Percentiles rank a stretch among this genome's conserved stretches.
Conservation (phyloP, 148 eudicot genomes). For the Cornus suecica region DNA sequence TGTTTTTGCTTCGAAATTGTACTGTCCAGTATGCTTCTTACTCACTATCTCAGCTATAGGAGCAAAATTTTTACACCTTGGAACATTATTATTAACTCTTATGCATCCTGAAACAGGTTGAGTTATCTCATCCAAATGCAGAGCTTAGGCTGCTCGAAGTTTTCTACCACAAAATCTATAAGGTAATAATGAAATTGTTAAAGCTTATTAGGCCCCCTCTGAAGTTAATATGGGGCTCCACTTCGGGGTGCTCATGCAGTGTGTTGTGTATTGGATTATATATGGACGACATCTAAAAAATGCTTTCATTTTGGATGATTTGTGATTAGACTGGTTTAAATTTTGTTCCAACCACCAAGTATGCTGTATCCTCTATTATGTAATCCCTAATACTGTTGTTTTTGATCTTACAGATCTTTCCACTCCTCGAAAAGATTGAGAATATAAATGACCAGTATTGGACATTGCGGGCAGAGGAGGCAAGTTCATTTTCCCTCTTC, state of each 20-base stretch:
- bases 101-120: conserved; percentile 46
- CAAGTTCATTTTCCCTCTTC: conserved; percentile 22
- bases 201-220: not conserved
- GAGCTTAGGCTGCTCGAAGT: conserved; percentile 87
- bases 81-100: not conserved
- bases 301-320: not conserved
- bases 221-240: not conserved
- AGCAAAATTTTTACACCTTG: not conserved
- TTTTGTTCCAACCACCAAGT: too few relatives aligned
- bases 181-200: conserved; percentile 37
- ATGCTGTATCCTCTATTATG: not conserved
- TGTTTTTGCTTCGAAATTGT: not conserved
- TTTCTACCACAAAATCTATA: conserved; percentile 75
- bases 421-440: conserved; percentile 66
- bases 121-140: conserved; percentile 71
- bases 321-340: too few relatives aligned
- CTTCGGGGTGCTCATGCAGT: not conserved
- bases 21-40: not conserved
- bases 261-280: not conserved
- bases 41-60: not conserved
- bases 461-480: conserved; percentile 93
- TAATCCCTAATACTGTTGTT: not conserved
- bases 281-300: not conserved
- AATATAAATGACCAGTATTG: conserved; percentile 77
- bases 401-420: conserved; percentile 57